These are phyloP conservation scores for Cryphonectria parasitica DNA, from an alignment of 2,329 filamentous ascomycete species.

Conservation along the genomic window DNA sequence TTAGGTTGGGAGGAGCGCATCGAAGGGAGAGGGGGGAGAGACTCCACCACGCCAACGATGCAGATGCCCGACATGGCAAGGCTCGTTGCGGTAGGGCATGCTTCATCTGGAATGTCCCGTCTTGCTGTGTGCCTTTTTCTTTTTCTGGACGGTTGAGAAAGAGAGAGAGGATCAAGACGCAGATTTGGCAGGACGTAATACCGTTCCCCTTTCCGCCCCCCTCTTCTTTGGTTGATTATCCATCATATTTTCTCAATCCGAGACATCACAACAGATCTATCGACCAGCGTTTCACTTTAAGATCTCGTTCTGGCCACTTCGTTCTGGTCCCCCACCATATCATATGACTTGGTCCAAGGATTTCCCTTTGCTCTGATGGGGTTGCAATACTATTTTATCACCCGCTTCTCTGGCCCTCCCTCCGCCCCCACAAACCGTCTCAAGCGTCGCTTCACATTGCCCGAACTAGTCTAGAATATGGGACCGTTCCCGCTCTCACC, in stretches of 20 bases:
- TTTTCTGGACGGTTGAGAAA: too few species aligned
- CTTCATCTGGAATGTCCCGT: constrained; percentile 15
- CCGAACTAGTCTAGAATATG: background rate
- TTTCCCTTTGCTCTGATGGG: background rate
- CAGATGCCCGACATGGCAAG: constrained; percentile 26
- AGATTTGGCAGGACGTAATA: background rate
- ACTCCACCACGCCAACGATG: constrained; percentile 18
- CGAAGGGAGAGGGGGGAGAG: background rate
- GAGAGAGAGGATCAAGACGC: background rate
- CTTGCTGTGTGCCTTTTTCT: background rate
- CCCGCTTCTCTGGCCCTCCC: background rate
- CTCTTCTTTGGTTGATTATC: too few species aligned
- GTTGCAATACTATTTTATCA: background rate
- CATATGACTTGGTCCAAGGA: background rate
- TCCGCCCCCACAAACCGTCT: background rate
- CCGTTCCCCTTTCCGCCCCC: background rate
- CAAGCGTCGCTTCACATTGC: constrained; percentile 15
- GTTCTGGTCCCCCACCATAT: background rate
- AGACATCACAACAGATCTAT: background rate
- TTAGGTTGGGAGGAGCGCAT: background rate
- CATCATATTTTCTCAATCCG: background rate
- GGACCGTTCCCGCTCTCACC: background rate
- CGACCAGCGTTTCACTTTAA: background rate
- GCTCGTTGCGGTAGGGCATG: constrained; percentile 13
- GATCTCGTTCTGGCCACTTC: background rate